A percentile compares a stretch with the other conserved stretches of the same genome.
Evolutionary conservation across 192 early-diverging fungal genomes (phyloP).

Genomic region (Pilaira anomala): DNA sequence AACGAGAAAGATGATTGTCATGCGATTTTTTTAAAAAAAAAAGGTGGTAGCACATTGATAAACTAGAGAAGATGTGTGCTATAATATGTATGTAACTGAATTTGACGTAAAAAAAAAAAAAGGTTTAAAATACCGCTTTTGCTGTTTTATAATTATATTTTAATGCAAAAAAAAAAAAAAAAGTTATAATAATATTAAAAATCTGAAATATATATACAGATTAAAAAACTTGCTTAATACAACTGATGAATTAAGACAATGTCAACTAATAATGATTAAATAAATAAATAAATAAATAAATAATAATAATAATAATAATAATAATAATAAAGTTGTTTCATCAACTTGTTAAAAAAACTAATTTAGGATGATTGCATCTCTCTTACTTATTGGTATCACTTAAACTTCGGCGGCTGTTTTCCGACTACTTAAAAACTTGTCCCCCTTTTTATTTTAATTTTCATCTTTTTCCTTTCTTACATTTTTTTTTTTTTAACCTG

Average conservation of each 20-base stretch:
- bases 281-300: neutral
- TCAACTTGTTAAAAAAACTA: neutral
- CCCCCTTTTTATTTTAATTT: constrained; percentile 2
- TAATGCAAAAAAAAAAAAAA: too few relatives aligned
- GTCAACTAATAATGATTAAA: neutral
- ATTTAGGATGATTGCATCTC: constrained; percentile 7
- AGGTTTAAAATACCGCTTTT: too few relatives aligned
- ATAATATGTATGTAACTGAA: too few relatives aligned
- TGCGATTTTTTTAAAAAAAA: neutral
- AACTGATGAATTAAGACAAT: neutral
- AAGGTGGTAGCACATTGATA: too few relatives aligned
- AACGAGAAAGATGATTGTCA: too few relatives aligned
- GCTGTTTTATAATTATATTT: too few relatives aligned
- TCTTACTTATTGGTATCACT: constrained; percentile 11
- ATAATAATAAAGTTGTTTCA: constrained; percentile 1
- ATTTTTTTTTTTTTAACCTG: constrained; percentile 14
- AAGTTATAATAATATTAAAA: too few relatives aligned
- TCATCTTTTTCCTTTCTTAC: neutral
- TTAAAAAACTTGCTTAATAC: too few relatives aligned
- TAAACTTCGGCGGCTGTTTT: constrained; percentile 23
- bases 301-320: neutral
- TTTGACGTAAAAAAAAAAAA: too few relatives aligned
- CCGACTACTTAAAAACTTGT: constrained; percentile 10
- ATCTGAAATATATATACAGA: too few relatives aligned
- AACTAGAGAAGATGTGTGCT: too few relatives aligned